A percentile compares a stretch with the other conserved stretches of the same genome.
Evolutionary conservation across 345 rosid species (phyloP).

Genomic region (Camelina laxa): DNA sequence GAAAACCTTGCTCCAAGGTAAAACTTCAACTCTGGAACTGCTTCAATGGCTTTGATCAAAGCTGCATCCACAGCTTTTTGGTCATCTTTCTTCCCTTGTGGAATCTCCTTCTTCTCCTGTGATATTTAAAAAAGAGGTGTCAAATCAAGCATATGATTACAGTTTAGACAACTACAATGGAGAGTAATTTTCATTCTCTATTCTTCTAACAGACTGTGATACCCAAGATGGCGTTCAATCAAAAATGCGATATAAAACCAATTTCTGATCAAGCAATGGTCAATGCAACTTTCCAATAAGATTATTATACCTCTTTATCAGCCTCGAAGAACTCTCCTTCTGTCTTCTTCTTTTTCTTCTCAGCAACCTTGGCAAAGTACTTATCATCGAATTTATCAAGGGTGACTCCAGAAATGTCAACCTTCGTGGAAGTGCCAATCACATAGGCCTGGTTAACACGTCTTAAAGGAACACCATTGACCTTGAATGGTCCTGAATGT

Average conservation of each 20-base stretch:
- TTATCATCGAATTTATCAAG: conserved; percentile 73
- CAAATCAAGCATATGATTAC: background rate
- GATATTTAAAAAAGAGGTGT: background rate
- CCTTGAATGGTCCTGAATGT: conserved; percentile 68
- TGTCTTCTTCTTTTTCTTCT: conserved; percentile 74
- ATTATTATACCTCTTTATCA: conserved; percentile 59
- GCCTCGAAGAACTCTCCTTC: conserved; percentile 85
- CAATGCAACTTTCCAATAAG: background rate
- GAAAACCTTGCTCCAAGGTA: conserved; percentile 83
- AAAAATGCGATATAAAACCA: background rate
- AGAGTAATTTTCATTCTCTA: background rate
- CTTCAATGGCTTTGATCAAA: conserved; percentile 71
- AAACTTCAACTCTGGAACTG: conserved; percentile 68
- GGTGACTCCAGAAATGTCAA: conserved; percentile 65
- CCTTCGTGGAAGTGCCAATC: conserved; percentile 71
- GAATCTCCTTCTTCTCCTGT: conserved; percentile 69
- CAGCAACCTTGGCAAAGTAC: conserved; percentile 69
- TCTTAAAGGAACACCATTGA: conserved; percentile 77
- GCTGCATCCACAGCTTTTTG: conserved; percentile 71
- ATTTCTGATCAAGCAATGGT: background rate
- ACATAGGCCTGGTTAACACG: conserved; percentile 72
- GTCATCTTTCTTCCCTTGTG: conserved; percentile 78
- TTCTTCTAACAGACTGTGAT: background rate
- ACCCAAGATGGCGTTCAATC: background rate
- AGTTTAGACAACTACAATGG: background rate